Evolutionary conservation across 371 early-diverging fungal species (phyloP).

Genomic region (Actinomortierella ambigua): DNA sequence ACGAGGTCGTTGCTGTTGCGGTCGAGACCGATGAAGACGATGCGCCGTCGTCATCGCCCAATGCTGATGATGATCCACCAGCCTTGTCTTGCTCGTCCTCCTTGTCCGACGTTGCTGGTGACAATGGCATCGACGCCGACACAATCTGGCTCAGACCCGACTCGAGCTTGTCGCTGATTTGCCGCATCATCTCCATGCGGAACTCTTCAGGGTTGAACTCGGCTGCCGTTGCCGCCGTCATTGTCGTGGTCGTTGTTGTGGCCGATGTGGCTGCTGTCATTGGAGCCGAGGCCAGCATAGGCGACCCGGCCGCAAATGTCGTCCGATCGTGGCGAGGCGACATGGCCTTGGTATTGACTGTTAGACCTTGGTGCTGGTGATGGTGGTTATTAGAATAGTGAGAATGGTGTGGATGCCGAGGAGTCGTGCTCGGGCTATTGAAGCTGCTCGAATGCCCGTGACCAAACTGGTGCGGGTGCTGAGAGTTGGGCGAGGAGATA

Average conservation of each 20-base stretch:
- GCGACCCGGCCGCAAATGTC: slow-evolving; percentile 23
- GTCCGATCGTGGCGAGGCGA: slow-evolving; percentile 39
- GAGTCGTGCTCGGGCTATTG: too few relatives aligned
- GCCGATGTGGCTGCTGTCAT: too few relatives aligned
- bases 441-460: too few relatives aligned
- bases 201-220: slow-evolving; percentile 43
- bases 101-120: slow-evolving; percentile 27
- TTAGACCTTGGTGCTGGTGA: slow-evolving; percentile 17
- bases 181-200: slow-evolving; percentile 33
- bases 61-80: slow-evolving; percentile 20
- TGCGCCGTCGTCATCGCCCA: slow-evolving; percentile 15
- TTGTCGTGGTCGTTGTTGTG: too few relatives aligned
- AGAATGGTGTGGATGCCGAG: too few relatives aligned
- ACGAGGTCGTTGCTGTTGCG: slow-evolving; percentile 2
- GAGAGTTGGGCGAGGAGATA: slow-evolving; percentile 25
- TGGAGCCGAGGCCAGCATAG: slow-evolving; percentile 16
- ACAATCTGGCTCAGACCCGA: slow-evolving; percentile 37
- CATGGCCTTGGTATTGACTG: slow-evolving; percentile 33
- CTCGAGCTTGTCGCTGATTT: slow-evolving; percentile 40
- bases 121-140: slow-evolving; percentile 25
- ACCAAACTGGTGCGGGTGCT: too few relatives aligned
- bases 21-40: slow-evolving; percentile 8
- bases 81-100: too few relatives aligned
- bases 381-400: neutral
- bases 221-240: neutral